Conservation (phyloP, 2,329 filamentous ascomycete genomes). For the Cladorrhinum sp. region DNA sequence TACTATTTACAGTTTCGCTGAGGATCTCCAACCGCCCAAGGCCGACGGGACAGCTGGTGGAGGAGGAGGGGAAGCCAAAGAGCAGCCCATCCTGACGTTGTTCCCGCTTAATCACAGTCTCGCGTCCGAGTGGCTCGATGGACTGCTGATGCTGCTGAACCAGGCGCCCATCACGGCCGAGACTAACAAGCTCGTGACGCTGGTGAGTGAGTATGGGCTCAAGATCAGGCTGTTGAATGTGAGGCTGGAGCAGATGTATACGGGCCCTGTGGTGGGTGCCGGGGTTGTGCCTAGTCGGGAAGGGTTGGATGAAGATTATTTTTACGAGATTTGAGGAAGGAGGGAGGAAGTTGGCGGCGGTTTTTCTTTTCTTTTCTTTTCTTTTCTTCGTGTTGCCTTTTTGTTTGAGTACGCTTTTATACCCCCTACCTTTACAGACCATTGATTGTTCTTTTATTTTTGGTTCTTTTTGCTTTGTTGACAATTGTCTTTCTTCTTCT, state of each 20-base stretch:
- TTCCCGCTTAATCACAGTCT: slow-evolving; percentile 76
- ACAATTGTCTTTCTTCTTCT: background rate
- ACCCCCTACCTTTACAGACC: background rate
- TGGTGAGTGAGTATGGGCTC: slow-evolving; percentile 86
- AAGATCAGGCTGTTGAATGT: slow-evolving; percentile 93
- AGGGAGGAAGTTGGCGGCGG: background rate
- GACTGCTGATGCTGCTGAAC: slow-evolving; percentile 88
- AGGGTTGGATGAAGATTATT: slow-evolving; percentile 89
- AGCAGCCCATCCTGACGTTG: slow-evolving; percentile 76
- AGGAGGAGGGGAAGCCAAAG: slow-evolving; percentile 47
- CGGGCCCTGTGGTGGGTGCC: slow-evolving; percentile 63
- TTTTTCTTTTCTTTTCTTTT: background rate
- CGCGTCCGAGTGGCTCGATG: slow-evolving; percentile 95
- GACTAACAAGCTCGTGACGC: slow-evolving; percentile 81
- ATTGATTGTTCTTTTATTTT: background rate
- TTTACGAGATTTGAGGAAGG: slow-evolving; percentile 67
- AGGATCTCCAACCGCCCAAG: slow-evolving; percentile 26
- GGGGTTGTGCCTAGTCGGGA: slow-evolving; percentile 78
- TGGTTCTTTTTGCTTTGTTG: background rate
- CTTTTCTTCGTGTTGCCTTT: background rate
- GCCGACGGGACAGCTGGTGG: slow-evolving; percentile 24
- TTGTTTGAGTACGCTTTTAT: background rate
- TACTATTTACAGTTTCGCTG: slow-evolving; percentile 75
- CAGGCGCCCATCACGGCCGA: slow-evolving; percentile 96
- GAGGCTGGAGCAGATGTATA: slow-evolving; percentile 72